Evolutionary conservation across 1,139 yeast species (phyloP), one percentile per base, ranked within the genome.

Genomic region (Hyphopichia pseudoburtonii): DNA sequence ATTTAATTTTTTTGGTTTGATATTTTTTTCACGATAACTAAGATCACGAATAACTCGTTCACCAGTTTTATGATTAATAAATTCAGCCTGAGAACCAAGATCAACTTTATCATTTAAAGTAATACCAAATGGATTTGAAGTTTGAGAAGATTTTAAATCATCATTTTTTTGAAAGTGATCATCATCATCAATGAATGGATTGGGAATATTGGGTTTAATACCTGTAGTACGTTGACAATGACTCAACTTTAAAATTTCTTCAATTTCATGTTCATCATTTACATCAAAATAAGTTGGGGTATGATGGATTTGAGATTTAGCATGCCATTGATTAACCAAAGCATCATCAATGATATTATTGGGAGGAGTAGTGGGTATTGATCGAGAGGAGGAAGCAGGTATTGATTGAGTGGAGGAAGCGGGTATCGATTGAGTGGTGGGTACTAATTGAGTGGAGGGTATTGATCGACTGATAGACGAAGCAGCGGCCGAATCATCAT

Each of bases 41-140:
- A 64, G 45, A 17, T 50, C 49, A 36, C 50, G 50, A 9, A 54
- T 47, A 7, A 45, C 41, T 25, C 51, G 49, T 30, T 57, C 53
- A 4, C 68, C 69, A 2, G 60, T 58, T 30, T 53, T 54, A 35
- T 54, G 56, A 43, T 61, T 58, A 19, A 56, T 33, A 32, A 51
- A 47, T 37, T 64, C 69, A 27, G 56, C 45, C 34, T 56, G 56
- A 4, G 58, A 46, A 27, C 53, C 49, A 37, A 56, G 61, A 37
- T 62, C 61, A 15, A 60, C 50, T 11, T 24, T 34, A 17, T 21
- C 10, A 19, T 15, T 12, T 9, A 23, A 16, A 26, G 34, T 24
- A 39, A 32, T 19, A 17, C 34, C 27, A 28, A 48, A 48, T 10
- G 52, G 51, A 30, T 45, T 46, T 11, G 33, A 23, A 5, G 41